Conservation (phyloP, 805 yeast genomes). For the Yamadazyma kitorensis region DNA sequence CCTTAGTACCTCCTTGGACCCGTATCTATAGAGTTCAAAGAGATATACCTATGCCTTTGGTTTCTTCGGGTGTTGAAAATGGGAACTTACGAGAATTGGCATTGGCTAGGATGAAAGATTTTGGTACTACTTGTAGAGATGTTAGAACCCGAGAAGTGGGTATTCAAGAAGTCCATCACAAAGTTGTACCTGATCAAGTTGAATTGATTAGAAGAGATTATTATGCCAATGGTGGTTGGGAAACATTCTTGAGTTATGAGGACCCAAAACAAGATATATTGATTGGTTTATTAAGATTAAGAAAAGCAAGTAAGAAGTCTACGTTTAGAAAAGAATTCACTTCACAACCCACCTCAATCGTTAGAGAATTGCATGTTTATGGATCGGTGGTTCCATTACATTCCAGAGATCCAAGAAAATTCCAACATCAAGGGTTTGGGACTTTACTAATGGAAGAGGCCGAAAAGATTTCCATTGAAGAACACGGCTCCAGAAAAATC, state of each 20-base stretch:
- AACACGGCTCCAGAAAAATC: constrained; percentile 88
- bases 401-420: constrained; percentile 93
- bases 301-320: constrained; percentile 84
- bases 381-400: constrained; percentile 97
- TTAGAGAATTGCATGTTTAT: constrained; percentile 95
- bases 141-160: constrained; percentile 98
- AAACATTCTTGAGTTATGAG: constrained; percentile 91
- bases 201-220: constrained; percentile 94
- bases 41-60: constrained; percentile 99
- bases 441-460: constrained; percentile 98
- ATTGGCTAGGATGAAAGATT: constrained; percentile 95
- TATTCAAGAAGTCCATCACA: constrained; percentile 96
- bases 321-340: constrained; percentile 89
- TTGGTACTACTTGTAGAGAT: constrained; percentile 93
- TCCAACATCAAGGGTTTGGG: constrained; percentile 99
- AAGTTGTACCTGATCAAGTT: constrained; percentile 95
- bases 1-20: constrained; percentile 98
- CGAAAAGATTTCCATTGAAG: constrained; percentile 90
- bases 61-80: constrained; percentile 95
- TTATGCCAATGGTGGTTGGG: constrained; percentile 98
- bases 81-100: constrained; percentile 96
- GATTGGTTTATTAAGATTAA: constrained; percentile 82
- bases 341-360: constrained; percentile 82
- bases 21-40: constrained; percentile 97
- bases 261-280: constrained; percentile 96